Percentiles rank a stretch among this genome's conserved stretches.
These are phyloP conservation scores for Cyberlindnera subsufficiens DNA, from an alignment of 805 yeast species.

Conservation along the genomic window DNA sequence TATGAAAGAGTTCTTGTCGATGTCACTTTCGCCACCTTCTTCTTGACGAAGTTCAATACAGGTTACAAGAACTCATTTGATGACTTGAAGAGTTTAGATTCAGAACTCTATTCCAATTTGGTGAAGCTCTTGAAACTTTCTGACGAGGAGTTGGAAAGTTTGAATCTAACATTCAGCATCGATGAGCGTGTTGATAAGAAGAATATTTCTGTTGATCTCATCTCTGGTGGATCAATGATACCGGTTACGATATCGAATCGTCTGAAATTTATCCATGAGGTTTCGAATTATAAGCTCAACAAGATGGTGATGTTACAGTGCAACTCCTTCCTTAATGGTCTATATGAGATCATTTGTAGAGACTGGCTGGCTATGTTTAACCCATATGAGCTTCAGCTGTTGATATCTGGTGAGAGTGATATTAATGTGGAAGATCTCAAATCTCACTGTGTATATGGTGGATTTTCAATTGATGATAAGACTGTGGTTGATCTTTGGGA, in stretches of 20 bases:
- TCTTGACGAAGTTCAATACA: conserved; percentile 48
- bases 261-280: conserved; percentile 65
- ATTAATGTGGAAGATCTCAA: conserved; percentile 69
- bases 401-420: conserved; percentile 68
- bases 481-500: conserved; percentile 72
- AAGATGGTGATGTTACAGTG: conserved; percentile 53
- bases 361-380: conserved; percentile 84
- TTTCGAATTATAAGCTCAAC: conserved; percentile 78
- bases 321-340: conserved; percentile 60
- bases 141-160: conserved; percentile 45
- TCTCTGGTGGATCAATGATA: conserved; percentile 50
- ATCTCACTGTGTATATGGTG: conserved; percentile 58
- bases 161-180: conserved; percentile 62
- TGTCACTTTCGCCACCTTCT: conserved; percentile 80
- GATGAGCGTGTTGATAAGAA: conserved; percentile 39
- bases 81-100: conserved; percentile 70
- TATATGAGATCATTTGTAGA: conserved; percentile 60
- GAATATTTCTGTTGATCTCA: conserved; percentile 46
- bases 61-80: conserved; percentile 61
- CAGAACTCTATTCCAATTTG: conserved; percentile 57
- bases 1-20: conserved; percentile 80
- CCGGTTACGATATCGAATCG: conserved; percentile 58
- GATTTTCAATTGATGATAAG: conserved; percentile 45
- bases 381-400: conserved; percentile 72
- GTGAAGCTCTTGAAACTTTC: conserved; percentile 53